Evolutionary conservation across 1,284 basidiomycete genomes (phyloP).

Genomic region (Cryptococcus wingfieldii): DNA sequence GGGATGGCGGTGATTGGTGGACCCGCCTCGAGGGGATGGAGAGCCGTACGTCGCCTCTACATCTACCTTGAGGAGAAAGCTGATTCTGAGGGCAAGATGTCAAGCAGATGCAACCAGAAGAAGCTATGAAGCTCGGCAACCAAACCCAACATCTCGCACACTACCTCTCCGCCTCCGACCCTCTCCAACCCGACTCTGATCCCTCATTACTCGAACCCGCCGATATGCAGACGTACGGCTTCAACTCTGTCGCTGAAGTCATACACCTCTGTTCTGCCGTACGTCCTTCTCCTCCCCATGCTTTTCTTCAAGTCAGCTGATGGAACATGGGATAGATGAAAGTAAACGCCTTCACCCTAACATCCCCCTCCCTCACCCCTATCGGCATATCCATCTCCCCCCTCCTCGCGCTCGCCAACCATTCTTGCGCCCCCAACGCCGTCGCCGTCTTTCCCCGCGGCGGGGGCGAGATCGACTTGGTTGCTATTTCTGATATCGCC

Average conservation of each 20-base stretch:
- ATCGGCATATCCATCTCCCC: slow-evolving; percentile 79
- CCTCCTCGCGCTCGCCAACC: slow-evolving; percentile 74
- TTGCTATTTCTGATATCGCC: slow-evolving; percentile 63
- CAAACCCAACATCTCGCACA: slow-evolving; percentile 41
- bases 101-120: slow-evolving; percentile 6
- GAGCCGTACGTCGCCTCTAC: slow-evolving; percentile 58
- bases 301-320: not conserved
- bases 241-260: slow-evolving; percentile 28
- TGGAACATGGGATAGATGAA: slow-evolving; percentile 59
- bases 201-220: slow-evolving; percentile 22
- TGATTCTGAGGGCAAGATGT: slow-evolving; percentile 10
- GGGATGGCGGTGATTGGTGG: not conserved
- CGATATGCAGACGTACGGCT: slow-evolving; percentile 40
- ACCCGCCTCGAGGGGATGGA: slow-evolving; percentile 56
- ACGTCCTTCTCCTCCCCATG: slow-evolving; percentile 8
- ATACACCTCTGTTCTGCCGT: slow-evolving; percentile 42
- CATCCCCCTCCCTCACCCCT: slow-evolving; percentile 66
- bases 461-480: slow-evolving; percentile 59
- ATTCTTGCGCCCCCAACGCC: slow-evolving; percentile 86
- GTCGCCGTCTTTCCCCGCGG: slow-evolving; percentile 76
- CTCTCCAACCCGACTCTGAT: slow-evolving; percentile 1
- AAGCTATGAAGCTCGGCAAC: slow-evolving; percentile 32
- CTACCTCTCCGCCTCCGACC: slow-evolving; percentile 29
- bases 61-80: not conserved
- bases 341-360: slow-evolving; percentile 82